Evolutionary conservation across 192 early-diverging fungal genomes (phyloP).

Genomic region (Piromyces sp.): DNA sequence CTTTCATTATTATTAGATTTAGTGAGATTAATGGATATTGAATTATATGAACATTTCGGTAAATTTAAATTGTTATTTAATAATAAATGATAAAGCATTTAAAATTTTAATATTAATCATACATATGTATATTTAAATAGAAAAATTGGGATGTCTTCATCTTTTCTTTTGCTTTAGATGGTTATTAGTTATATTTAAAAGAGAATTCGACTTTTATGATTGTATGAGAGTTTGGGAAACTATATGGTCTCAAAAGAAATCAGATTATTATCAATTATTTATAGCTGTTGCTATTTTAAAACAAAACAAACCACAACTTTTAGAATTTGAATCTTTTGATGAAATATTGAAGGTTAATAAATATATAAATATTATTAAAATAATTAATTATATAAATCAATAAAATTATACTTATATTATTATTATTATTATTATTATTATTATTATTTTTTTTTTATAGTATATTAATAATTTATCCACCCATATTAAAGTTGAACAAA

Average conservation of each 20-base stretch:
- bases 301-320: constrained; percentile 60
- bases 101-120: constrained; percentile 1
- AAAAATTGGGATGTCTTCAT: constrained; percentile 65
- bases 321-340: constrained; percentile 70
- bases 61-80: constrained; percentile 1
- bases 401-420: too few species aligned
- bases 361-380: too few species aligned
- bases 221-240: constrained; percentile 79
- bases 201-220: constrained; percentile 82
- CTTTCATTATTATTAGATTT: constrained; percentile 61
- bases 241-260: constrained; percentile 53
- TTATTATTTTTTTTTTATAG: not conserved
- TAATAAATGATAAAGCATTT: too few species aligned
- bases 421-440: not conserved
- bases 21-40: constrained; percentile 74
- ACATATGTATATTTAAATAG: constrained; percentile 11
- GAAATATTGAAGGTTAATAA: constrained; percentile 87
- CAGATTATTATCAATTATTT: constrained; percentile 75
- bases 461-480: not conserved
- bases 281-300: constrained; percentile 90
- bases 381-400: too few species aligned
- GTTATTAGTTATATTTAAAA: constrained; percentile 91
- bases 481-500: not conserved
- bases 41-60: constrained; percentile 64
- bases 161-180: constrained; percentile 97